Evolutionary conservation across 768 basidiomycete species (phyloP).

Genomic region (Leccinum incarnatum): DNA sequence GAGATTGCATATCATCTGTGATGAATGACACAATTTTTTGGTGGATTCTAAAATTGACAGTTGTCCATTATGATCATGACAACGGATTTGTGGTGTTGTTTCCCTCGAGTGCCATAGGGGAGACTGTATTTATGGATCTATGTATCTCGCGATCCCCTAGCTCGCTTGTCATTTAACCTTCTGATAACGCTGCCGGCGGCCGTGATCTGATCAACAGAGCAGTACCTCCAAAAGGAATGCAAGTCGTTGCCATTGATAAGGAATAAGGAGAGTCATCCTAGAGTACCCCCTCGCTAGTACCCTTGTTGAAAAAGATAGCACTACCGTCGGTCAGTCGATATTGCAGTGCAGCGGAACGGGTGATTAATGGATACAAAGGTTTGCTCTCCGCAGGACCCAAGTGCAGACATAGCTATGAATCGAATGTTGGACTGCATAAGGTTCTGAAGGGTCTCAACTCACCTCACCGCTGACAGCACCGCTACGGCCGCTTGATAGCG

Average conservation of each 20-base stretch:
- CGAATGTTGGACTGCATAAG: not conserved
- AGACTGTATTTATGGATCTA: not conserved
- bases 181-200: not conserved
- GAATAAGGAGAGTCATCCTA: slow-evolving; percentile 23
- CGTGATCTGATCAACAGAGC: not conserved
- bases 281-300: slow-evolving; percentile 64
- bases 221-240: not conserved
- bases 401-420: slow-evolving; percentile 60
- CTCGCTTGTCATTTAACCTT: not conserved
- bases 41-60: not conserved
- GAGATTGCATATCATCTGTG: slow-evolving; percentile 37
- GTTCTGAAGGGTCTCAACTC: slow-evolving; percentile 6
- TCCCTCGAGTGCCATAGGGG: not conserved
- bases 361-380: slow-evolving; percentile 38
- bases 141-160: not conserved
- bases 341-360: slow-evolving; percentile 58
- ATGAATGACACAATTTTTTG: slow-evolving; percentile 9
- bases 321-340: slow-evolving; percentile 68
- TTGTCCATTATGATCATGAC: not conserved
- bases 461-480: slow-evolving; percentile 80
- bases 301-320: slow-evolving; percentile 68
- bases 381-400: slow-evolving; percentile 42
- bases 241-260: not conserved
- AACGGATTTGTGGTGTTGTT: not conserved
- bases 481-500: slow-evolving; percentile 72